Percentiles rank a stretch among this genome's conserved stretches.
These are phyloP conservation scores for Atractiella rhizophila DNA, from an alignment of 768 basidiomycete species.

Conservation along the genomic window DNA sequence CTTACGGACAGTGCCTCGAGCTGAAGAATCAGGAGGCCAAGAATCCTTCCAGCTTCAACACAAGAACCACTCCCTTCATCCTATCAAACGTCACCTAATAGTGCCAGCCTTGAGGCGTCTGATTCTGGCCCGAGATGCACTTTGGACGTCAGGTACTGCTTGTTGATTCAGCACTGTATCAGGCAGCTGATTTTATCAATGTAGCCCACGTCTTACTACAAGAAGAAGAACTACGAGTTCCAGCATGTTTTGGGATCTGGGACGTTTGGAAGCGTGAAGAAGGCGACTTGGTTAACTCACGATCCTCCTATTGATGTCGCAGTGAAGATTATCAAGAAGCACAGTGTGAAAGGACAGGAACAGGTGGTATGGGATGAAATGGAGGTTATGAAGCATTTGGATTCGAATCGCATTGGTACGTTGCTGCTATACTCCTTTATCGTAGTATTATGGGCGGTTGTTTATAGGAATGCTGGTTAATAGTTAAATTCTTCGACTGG, in stretches of 20 bases:
- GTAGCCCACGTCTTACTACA: no score
- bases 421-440: neutral
- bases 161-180: no score
- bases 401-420: neutral
- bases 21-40: no score
- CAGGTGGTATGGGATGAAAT: slow-evolving; percentile 71
- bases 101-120: no score
- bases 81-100: no score
- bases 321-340: slow-evolving; percentile 77
- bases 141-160: no score
- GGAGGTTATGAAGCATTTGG: slow-evolving; percentile 41
- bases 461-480: slow-evolving; percentile 63
- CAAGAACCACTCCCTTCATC: no score
- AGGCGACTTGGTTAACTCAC: slow-evolving; percentile 2
- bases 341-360: slow-evolving; percentile 41
- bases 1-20: no score
- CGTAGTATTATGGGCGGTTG: slow-evolving; percentile 28
- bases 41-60: no score
- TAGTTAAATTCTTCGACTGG: slow-evolving; percentile 88
- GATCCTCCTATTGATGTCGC: slow-evolving; percentile 34
- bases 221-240: slow-evolving; percentile 2
- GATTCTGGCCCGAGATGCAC: no score
- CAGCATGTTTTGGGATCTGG: slow-evolving; percentile 1
- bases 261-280: slow-evolving; percentile 6
- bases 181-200: no score